Conservation (phyloP, 2,329 filamentous ascomycete genomes). For the Blastomyces gilchristii region DNA sequence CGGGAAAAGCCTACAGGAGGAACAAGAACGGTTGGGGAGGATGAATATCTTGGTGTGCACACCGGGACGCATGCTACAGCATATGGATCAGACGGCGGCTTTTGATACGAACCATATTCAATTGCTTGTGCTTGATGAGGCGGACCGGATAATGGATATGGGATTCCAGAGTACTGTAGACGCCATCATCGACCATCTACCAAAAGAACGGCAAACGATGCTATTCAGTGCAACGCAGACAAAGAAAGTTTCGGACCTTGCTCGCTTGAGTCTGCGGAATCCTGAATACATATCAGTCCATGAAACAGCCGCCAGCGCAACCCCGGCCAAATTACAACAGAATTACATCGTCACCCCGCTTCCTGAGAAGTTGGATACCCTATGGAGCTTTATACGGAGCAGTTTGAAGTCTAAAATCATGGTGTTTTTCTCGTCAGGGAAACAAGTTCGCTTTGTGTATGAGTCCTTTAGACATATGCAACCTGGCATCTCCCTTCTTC, state of each 20-base stretch:
- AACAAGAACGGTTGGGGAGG: conserved; percentile 69
- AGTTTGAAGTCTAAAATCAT: conserved; percentile 92
- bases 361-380: conserved; percentile 76
- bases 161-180: conserved; percentile 86
- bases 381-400: conserved; percentile 85
- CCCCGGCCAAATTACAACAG: conserved; percentile 74
- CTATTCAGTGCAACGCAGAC: conserved; percentile 96
- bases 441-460: conserved; percentile 93
- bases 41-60: conserved; percentile 99
- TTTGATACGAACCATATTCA: conserved; percentile 86
- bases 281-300: conserved; percentile 95
- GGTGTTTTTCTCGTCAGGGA: conserved; percentile 88
- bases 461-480: conserved; percentile 88
- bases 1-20: conserved; percentile 78
- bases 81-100: conserved; percentile 83
- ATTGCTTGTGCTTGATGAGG: conserved; percentile 89
- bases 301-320: conserved; percentile 67
- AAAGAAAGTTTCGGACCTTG: conserved; percentile 83
- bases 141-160: conserved; percentile 95
- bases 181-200: conserved; percentile 84
- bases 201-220: conserved; percentile 74
- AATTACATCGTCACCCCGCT: conserved; percentile 82
- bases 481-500: conserved; percentile 83
- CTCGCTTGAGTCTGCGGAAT: conserved; percentile 74
- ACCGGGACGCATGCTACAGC: conserved; percentile 87